These are phyloP conservation scores for Epithele typhae DNA, from an alignment of 768 basidiomycete species.

Conservation along the genomic window DNA sequence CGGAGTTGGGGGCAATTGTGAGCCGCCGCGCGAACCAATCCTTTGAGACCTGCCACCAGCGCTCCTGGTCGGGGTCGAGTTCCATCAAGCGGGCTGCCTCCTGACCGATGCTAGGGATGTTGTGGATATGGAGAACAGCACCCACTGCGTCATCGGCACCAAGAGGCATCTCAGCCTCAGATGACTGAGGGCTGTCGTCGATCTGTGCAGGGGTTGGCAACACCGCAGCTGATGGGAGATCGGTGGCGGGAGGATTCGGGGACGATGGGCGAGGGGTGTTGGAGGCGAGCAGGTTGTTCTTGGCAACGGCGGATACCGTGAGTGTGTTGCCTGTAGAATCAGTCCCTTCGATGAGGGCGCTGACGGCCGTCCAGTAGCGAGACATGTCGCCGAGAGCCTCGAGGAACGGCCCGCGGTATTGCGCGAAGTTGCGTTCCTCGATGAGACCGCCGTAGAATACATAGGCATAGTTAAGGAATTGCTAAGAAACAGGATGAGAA, in stretches of 20 bases:
- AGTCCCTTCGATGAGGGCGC: slow-evolving; percentile 66
- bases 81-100: slow-evolving; percentile 79
- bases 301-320: slow-evolving; percentile 45
- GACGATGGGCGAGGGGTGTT: slow-evolving; percentile 21
- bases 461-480: slow-evolving; percentile 94
- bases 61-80: slow-evolving; percentile 87
- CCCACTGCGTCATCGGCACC: slow-evolving; percentile 11
- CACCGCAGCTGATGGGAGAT: slow-evolving; percentile 17
- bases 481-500: slow-evolving; percentile 25
- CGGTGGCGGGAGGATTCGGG: slow-evolving; percentile 14
- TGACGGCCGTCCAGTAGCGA: slow-evolving; percentile 92
- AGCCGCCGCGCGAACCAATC: slow-evolving; percentile 93
- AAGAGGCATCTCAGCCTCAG: slow-evolving; percentile 16
- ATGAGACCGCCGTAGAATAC: slow-evolving; percentile 87
- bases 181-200: slow-evolving; percentile 27
- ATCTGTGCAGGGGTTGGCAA: slow-evolving; percentile 23
- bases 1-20: slow-evolving; percentile 87
- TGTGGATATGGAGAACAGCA: slow-evolving; percentile 5
- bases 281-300: slow-evolving; percentile 25
- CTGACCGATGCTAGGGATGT: slow-evolving; percentile 71
- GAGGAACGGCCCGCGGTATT: slow-evolving; percentile 84
- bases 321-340: slow-evolving; percentile 35
- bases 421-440: slow-evolving; percentile 68
- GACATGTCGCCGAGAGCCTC: slow-evolving; percentile 97
- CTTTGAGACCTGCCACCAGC: slow-evolving; percentile 83